Evolutionary conservation across 768 basidiomycete species (phyloP), one percentile per base, ranked within the genome.

Genomic region (Pleurotus sapidus): DNA sequence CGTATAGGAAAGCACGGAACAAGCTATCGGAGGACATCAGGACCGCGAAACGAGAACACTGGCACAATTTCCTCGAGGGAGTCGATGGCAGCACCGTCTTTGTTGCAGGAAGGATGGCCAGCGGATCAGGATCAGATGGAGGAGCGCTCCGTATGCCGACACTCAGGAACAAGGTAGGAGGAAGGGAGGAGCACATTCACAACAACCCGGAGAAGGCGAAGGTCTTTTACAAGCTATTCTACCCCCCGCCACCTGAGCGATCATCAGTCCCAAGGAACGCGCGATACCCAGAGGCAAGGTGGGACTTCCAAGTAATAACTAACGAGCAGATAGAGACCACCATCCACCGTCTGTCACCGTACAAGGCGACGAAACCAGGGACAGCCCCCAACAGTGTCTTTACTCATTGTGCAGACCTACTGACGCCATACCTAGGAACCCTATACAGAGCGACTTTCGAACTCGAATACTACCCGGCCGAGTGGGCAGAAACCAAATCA

Each of bases 361-460:
- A 64, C 62, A 74, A 72, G 57, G 72, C 67, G 0, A 63, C 68
- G 3, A 68, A 68, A 0, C 65, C 67, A 0, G 66, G 60, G 3
- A 46, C 53, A 0, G 64, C 65, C 2, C 61, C 65, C 0, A 71
- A 71, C 39, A 40, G 62, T 1, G 59, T 73, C 0, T 58, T 70
- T 18, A 60, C 56, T 3, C 24, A 63, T 2, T 64, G 62, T 25
- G 40, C 46, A 0, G 27, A 57, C 27, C 4, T 57, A 3, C 58
- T 67, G 1, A 51, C 56, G 1, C 59, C 58, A 8, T 57, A 61
- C 23, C 59, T 70, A 9, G 50, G 38, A 17, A 49, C 45, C 24
- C 61, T 71, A 1, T 71, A 49, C 56, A 15, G 63, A 1, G 73
- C 72, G 3, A 66, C 65, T 1, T 66, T 74, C 53, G 45, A 58